Base-by-base conservation (phyloP, 306 rosid genomes). In the Boehmeria nivea region DNA sequence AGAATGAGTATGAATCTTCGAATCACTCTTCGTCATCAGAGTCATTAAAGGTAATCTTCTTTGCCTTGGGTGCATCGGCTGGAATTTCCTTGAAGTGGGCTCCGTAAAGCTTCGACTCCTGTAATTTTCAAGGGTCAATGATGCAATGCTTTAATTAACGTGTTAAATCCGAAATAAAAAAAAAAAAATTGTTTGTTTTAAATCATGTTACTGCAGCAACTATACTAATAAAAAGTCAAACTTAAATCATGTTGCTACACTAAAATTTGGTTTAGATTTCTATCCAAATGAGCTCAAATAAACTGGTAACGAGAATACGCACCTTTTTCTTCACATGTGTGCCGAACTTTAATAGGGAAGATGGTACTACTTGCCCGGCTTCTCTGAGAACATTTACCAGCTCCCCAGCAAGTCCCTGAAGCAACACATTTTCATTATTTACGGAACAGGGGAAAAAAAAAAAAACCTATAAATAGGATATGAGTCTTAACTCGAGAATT, bases 301-400 rank as follows among this genome's bases (percentile, higher is more conserved):
- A 31, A 31, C 36, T 10, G 8, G 36, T 4, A 4, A 31, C 3
- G 5, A 3, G 36, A 31, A 71, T 56, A 57, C 1, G 14, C 12
- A 81, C 99, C 99, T 87, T 93, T 73, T 93, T 87, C 86, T 93
- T 93, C 20, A 93, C 88, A 46, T 87, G 90, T 49, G 99, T 87
- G 62, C 96, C 99, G 60, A 93, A 93, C 63, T 87, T 93, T 64
- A 87, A 26, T 22, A 87, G 83, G 23, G 51, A 69, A 13, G 76
- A 83, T 1, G 95, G 96, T 27, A 91, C 95, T 53, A 43, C 45
- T 79, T 93, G 96, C 28, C 79, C 74, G 19, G 99, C 99, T 83
- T 93, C 96, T 68, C 72, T 83, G n/a, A 87, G 86, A 58, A 93
- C 99, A 75, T 93, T 93, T 57, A 87, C 96, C 55, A 93, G 80